Evolutionary conservation across 2,329 filamentous ascomycete genomes (phyloP), one percentile per base, ranked within the genome.

Genomic region (Xylaria sp.): DNA sequence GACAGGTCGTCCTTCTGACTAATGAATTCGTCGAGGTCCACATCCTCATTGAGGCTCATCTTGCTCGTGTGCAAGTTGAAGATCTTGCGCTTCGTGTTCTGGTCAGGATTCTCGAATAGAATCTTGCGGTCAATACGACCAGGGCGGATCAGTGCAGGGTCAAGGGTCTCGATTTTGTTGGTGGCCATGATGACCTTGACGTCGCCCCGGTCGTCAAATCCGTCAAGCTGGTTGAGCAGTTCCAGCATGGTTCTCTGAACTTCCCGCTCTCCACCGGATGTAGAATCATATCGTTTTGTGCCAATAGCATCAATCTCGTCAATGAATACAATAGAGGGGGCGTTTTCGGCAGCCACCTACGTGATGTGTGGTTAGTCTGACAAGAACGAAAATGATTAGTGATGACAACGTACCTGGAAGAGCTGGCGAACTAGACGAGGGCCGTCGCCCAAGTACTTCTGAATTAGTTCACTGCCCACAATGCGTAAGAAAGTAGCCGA

Each of bases 181-280:
- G 96, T 99, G 13, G 96, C 97, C 94, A 99, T 98, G 81, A 99
- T 95, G 70, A 99, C 96, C 86, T 99, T 99, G 82, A 99, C 95
- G 79, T 99, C 96, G 75, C 96, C 97, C 69, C 96, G 93, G 81
- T 99, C 97, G 79, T 99, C 96, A 83, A 99, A 99, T 77, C 96
- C 96, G 80, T 99, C 96, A 9, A 99, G 90, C 84, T 99, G 96
- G 83, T 99, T 99, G 49, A 99, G 90, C 63, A 99, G 88, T 79
- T 99, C 96, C 81, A 99, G 85, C 96, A 99, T 99, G 58, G 96
- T 99, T 80, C 96, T 91, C 84, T 99, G 96, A 46, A 99, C 93
- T 81, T 99, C 96, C 74, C 95, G 92, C 81, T 99, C 96, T 80
- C 97, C 96, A 71, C 96, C 96, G 0, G 95, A 97, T 57, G 94